A percentile compares a stretch with the other conserved stretches of the same genome.
Conservation (phyloP, 1,284 basidiomycete species). For the Peniophora sp. region DNA sequence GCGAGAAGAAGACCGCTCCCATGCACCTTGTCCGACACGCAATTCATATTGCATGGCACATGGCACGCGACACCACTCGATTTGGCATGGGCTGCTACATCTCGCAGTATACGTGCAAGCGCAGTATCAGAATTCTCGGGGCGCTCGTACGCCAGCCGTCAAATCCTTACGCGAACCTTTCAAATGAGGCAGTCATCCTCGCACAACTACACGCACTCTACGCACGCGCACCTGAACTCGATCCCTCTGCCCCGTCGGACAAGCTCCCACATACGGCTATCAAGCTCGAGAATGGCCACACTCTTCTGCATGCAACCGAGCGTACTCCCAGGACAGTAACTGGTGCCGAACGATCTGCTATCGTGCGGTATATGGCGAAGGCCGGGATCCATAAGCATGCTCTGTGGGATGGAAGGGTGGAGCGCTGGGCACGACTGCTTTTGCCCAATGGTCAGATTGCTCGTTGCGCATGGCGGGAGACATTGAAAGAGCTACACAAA, state of each 20-base stretch:
- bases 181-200: conserved; percentile 17
- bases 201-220: conserved; percentile 22
- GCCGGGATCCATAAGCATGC: neutral
- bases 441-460: neutral
- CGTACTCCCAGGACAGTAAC: neutral
- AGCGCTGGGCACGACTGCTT: neutral
- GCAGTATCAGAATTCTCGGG: conserved; percentile 27
- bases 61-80: conserved; percentile 16
- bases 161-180: conserved; percentile 23
- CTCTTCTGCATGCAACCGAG: neutral
- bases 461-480: neutral
- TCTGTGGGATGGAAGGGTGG: neutral
- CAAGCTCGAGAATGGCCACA: neutral
- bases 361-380: neutral
- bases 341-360: neutral
- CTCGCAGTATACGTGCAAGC: conserved; percentile 26
- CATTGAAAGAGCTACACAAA: neutral
- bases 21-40: conserved; percentile 25
- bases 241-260: neutral
- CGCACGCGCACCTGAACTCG: conserved; percentile 15
- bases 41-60: conserved; percentile 23
- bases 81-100: conserved; percentile 18
- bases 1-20: conserved; percentile 15
- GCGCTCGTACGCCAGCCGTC: conserved; percentile 22
- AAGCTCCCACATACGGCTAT: neutral